These are phyloP conservation scores for Ophiostoma quercus DNA, from an alignment of 2,329 filamentous ascomycete species.

Conservation along the genomic window DNA sequence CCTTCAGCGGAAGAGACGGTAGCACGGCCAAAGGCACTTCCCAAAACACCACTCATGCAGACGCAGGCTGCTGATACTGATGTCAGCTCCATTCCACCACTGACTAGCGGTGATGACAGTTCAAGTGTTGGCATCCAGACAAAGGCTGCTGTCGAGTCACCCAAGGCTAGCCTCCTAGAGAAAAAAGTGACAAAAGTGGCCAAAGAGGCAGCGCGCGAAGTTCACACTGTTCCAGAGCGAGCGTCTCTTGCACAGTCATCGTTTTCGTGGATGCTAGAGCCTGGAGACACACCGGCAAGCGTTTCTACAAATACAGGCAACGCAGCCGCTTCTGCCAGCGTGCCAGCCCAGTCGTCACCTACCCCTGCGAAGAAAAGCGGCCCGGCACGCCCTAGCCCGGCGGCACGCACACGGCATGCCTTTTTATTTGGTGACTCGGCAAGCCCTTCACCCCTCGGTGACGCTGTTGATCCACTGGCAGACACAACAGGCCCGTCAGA, in stretches of 20 bases:
- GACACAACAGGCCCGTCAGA: constrained; percentile 22
- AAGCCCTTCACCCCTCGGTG: constrained; percentile 28
- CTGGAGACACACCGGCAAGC: constrained; percentile 41
- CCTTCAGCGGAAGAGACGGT: background rate
- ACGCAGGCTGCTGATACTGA: background rate
- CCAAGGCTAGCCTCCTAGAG: background rate
- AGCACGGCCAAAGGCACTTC: background rate
- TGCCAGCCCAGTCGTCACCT: background rate
- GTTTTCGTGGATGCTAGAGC: constrained; percentile 75
- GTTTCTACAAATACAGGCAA: constrained; percentile 19
- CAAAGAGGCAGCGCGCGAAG: constrained; percentile 24
- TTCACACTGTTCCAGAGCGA: constrained; percentile 51
- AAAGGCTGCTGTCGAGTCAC: background rate
- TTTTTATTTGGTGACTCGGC: constrained; percentile 55
- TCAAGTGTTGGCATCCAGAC: too few species aligned
- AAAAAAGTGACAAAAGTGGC: background rate
- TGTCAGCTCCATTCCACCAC: background rate
- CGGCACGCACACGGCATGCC: constrained; percentile 46
- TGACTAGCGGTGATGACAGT: too few species aligned
- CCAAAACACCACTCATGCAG: constrained; percentile 16
- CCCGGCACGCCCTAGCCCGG: constrained; percentile 26
- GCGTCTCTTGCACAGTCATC: constrained; percentile 67
- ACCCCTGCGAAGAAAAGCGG: constrained; percentile 23
- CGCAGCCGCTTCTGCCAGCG: background rate
- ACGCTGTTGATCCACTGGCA: constrained; percentile 33